Base-by-base conservation (phyloP, 768 basidiomycete genomes). In the Sarcomyxa edulis region DNA sequence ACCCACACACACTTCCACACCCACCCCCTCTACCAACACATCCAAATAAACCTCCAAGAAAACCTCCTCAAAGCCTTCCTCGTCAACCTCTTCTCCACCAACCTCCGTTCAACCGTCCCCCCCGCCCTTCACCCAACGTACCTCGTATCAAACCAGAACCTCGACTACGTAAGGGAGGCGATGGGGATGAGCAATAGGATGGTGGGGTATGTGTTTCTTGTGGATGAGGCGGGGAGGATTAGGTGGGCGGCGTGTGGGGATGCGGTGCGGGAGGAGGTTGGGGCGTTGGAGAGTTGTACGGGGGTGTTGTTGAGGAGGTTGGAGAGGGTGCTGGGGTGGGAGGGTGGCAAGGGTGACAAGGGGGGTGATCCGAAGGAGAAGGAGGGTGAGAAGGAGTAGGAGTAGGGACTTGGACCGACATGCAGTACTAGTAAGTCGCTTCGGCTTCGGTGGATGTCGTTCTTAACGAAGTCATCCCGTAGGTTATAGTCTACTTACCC, bases 191-290 rank as follows among this genome's bases (percentile, higher is more conserved):
- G 78, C 21, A 98, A 97, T 62, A 84, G 81, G 55, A 81, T 86
- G 51, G 75, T 97, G 21, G 95, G 94, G 14, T 96, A 95, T 53
- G 82, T 94, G 10, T 98, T 85, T 53, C 69, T 98, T 9, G 77
- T 97, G 19, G 95, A 98, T 54, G 76, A 82, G 58, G 78, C 88
- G 43, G 56, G 81, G 44, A 87, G 80, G 58, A 75, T 98, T 32
- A 75, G 95, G 14, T 98, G 95, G 95, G 94, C 85, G 1, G 95
- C 79, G 7, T 87, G 91, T 48, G 91, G 84, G 6, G 86, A 89
- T 49, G 88, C 93, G 1, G 84, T 75, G 43, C 53, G 58, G 3
- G 80, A 88, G 43, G 94, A 97, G 58, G 66, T 73, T 3, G 64
- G 74, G 40, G 72, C 79, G 9, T 61, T 96, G 38, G 69, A 82